phyloP scores from a whole-genome alignment of 352 stramenopile genomes.

The Globisporangium nagaii region DNA sequence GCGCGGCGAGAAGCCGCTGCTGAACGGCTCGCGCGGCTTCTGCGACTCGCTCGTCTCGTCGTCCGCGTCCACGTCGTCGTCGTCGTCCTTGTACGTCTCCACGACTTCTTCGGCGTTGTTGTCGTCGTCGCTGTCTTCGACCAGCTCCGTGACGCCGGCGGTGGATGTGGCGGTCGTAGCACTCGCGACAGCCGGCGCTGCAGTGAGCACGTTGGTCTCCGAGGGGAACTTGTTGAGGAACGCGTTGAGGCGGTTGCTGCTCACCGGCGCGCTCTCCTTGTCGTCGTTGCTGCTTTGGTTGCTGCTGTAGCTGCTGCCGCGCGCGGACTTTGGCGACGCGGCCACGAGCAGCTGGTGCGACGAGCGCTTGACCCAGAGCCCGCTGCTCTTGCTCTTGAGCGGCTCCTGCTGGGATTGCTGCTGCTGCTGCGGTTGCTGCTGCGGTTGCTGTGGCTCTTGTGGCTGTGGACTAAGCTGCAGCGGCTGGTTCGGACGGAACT shows the following conservation, averaged over 20 bases:
- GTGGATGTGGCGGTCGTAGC: no score
- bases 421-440: neutral
- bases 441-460: neutral
- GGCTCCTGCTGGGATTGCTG: neutral
- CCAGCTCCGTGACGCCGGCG: no score
- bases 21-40: neutral
- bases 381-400: neutral
- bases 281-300: slow-evolving; percentile 6
- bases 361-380: slow-evolving; percentile 6
- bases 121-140: neutral
- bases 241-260: slow-evolving; percentile 36
- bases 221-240: slow-evolving; percentile 68
- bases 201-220: slow-evolving; percentile 13
- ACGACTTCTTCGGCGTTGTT: slow-evolving; percentile 9
- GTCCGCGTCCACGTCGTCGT: neutral
- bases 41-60: neutral
- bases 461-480: no score
- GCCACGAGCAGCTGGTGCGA: neutral
- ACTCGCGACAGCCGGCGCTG: slow-evolving; percentile 13
- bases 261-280: neutral
- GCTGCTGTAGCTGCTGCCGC: neutral
- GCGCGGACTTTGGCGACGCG: neutral
- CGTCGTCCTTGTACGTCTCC: slow-evolving; percentile 3
- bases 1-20: slow-evolving; percentile 7
- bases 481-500: slow-evolving; percentile 45